phyloP scores from a whole-genome alignment of 139 green algal genomes.

The Pseudopediastrum boryanum region DNA sequence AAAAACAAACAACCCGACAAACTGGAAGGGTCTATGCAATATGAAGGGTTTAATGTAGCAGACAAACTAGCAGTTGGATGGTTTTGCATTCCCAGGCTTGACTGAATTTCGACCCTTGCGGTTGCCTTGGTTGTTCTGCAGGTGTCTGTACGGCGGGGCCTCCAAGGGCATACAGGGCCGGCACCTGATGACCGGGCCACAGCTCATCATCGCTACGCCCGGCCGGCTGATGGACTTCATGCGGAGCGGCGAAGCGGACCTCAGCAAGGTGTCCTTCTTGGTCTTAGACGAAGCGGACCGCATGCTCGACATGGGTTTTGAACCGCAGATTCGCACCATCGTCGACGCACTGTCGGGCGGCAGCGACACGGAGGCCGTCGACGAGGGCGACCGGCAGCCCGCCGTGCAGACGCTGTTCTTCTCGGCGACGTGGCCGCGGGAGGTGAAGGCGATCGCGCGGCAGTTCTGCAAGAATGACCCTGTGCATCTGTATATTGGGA shows the following conservation, averaged over 20 bases:
- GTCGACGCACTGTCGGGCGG: constrained; percentile 32
- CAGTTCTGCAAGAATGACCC: constrained; percentile 65
- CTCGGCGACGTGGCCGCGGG: constrained; percentile 80
- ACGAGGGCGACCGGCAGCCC: not conserved
- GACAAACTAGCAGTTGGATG: not conserved
- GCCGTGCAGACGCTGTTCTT: constrained; percentile 88
- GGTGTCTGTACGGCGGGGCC: constrained; percentile 82
- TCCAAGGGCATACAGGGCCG: constrained; percentile 58
- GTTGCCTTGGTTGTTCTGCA: not conserved
- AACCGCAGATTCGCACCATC: constrained; percentile 56
- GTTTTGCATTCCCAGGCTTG: no score
- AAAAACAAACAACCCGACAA: no score
- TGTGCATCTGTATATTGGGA: constrained; percentile 82
- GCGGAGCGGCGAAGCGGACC: constrained; percentile 53
- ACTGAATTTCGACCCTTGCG: no score
- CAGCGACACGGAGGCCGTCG: not conserved
- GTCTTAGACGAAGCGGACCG: constrained; percentile 92
- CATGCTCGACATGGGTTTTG: constrained; percentile 96
- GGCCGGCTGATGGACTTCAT: constrained; percentile 88
- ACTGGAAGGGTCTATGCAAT: no score
- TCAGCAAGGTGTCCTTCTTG: constrained; percentile 76
- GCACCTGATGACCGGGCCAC: constrained; percentile 1
- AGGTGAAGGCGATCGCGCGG: constrained; percentile 78
- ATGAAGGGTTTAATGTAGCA: no score
- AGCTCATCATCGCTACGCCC: constrained; percentile 86